A percentile compares a stretch with the other conserved stretches of the same genome.
Evolutionary conservation across 2,329 filamentous ascomycete genomes (phyloP).

Genomic region (Alternaria tenuissima): DNA sequence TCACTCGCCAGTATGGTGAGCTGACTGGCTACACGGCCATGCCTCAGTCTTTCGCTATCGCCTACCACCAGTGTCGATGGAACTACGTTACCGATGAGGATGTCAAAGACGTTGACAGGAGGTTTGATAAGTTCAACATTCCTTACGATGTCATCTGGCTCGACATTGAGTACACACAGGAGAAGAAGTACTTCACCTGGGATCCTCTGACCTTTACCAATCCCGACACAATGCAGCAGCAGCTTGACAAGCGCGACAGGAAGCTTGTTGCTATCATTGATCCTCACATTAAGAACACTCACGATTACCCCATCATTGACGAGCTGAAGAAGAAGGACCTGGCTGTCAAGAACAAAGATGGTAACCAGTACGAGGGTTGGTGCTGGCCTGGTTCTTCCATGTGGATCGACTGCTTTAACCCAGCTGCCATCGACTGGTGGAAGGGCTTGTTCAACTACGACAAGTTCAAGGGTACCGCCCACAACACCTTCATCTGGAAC

Average conservation of each 20-base stretch:
- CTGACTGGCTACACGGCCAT: constrained; percentile 91
- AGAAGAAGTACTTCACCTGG: constrained; percentile 98
- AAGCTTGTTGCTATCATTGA: constrained; percentile 96
- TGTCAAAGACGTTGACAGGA: constrained; percentile 93
- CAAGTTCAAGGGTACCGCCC: constrained; percentile 82
- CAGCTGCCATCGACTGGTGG: constrained; percentile 93
- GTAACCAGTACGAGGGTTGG: constrained; percentile 91
- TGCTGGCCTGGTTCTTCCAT: constrained; percentile 98
- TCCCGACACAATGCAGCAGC: constrained; percentile 85
- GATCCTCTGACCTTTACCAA: constrained; percentile 88
- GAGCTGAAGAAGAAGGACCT: constrained; percentile 85
- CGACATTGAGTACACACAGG: constrained; percentile 96
- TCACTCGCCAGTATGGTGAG: constrained; percentile 84
- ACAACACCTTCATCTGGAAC: constrained; percentile 96
- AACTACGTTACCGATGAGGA: constrained; percentile 98
- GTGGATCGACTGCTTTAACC: constrained; percentile 97
- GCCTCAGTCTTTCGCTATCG: constrained; percentile 90
- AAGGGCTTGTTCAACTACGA: constrained; percentile 85
- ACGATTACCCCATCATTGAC: constrained; percentile 76
- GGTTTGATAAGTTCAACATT: constrained; percentile 94
- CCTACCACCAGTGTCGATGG: constrained; percentile 98
- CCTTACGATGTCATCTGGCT: constrained; percentile 99
- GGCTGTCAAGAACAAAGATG: constrained; percentile 88
- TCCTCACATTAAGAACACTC: constrained; percentile 94
- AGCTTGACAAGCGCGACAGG: constrained; percentile 82